Percentiles rank a stretch among this genome's conserved stretches.
Conservation (phyloP, 148 eudicot genomes). For the Rhododendron griersonianum region DNA sequence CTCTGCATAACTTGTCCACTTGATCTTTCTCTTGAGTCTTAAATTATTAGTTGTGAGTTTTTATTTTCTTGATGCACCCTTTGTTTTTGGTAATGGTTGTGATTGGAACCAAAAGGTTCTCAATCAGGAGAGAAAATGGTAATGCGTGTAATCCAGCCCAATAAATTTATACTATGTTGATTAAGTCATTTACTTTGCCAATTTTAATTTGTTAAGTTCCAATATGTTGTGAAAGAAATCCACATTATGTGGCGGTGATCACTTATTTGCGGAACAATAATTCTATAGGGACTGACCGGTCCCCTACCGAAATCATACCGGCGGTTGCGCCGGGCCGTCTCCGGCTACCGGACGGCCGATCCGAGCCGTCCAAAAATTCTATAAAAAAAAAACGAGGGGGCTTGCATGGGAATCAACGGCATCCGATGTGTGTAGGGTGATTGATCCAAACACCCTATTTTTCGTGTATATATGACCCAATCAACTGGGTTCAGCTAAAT, state of each 20-base stretch:
- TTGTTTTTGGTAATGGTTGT: neutral
- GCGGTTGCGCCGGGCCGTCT: too few relatives aligned
- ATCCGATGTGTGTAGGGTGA: too few relatives aligned
- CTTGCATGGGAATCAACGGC: too few relatives aligned
- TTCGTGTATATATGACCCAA: too few relatives aligned
- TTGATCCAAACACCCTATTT: too few relatives aligned
- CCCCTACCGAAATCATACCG: too few relatives aligned
- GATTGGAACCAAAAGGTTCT: slow-evolving; percentile 4
- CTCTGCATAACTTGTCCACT: slow-evolving; percentile 21
- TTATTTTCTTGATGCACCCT: neutral
- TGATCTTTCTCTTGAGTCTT: slow-evolving; percentile 11
- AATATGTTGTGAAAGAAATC: neutral
- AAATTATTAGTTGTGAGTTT: neutral
- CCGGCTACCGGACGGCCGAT: too few relatives aligned
- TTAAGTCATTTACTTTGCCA: neutral
- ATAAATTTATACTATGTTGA: neutral
- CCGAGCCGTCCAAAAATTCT: too few relatives aligned
- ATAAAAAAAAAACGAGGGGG: too few relatives aligned
- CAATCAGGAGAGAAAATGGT: slow-evolving; percentile 1
- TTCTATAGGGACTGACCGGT: too few relatives aligned
- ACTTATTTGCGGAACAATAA: neutral
- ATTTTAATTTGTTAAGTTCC: neutral
- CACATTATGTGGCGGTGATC: neutral
- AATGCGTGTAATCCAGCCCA: neutral
- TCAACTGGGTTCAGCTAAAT: too few relatives aligned